A percentile compares a stretch with the other conserved stretches of the same genome.
phyloP scores from a whole-genome alignment of 2,329 filamentous ascomycete species.

The Podosphaera leucotricha region DNA sequence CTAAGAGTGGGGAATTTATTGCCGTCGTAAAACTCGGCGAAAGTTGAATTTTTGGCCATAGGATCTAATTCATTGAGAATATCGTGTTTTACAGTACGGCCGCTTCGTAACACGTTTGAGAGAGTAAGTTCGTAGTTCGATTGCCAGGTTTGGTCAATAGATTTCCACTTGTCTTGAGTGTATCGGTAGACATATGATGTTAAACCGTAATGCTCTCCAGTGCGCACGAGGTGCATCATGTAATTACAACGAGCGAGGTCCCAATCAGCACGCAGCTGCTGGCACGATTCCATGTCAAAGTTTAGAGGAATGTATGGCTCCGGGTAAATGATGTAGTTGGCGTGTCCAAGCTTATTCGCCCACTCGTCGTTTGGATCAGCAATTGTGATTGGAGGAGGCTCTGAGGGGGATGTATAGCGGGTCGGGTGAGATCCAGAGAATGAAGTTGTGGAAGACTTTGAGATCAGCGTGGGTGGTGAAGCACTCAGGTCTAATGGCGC shows the following conservation, averaged over 20 bases:
- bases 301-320: constrained; percentile 50
- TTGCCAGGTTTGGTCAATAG: constrained; percentile 55
- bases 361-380: constrained; percentile 54
- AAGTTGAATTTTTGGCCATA: constrained; percentile 40
- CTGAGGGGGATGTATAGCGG: constrained; percentile 24
- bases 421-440: constrained; percentile 26
- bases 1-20: constrained; percentile 76
- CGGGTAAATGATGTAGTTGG: constrained; percentile 74
- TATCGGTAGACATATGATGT: constrained; percentile 74
- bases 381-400: constrained; percentile 42
- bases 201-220: constrained; percentile 70
- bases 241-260: constrained; percentile 65
- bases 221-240: constrained; percentile 68
- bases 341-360: constrained; percentile 69
- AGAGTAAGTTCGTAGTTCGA: constrained; percentile 41
- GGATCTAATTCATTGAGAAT: constrained; percentile 20
- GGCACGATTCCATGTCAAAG: constrained; percentile 30
- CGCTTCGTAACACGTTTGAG: constrained; percentile 21
- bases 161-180: constrained; percentile 74
- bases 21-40: constrained; percentile 39
- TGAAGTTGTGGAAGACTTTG: constrained; percentile 54
- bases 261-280: constrained; percentile 55
- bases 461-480: constrained; percentile 51
- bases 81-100: constrained; percentile 20
- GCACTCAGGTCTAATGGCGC: constrained; percentile 20